These are phyloP conservation scores for Furcasterigmium sp. DNA, from an alignment of 2,329 filamentous ascomycete genomes.

Conservation along the genomic window DNA sequence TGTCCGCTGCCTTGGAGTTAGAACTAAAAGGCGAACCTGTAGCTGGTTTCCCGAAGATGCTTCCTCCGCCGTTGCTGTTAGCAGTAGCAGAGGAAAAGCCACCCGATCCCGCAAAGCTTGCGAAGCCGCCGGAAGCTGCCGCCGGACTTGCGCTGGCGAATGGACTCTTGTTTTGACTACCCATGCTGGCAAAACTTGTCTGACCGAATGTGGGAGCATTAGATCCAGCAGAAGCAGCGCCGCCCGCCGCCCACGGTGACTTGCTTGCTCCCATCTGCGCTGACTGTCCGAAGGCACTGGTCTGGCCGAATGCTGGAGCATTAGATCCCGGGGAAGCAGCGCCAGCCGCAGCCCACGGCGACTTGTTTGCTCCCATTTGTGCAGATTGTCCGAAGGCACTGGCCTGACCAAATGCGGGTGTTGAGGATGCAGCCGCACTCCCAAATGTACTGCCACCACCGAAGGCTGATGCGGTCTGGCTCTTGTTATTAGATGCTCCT, in stretches of 20 bases:
- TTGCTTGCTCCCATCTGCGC: slow-evolving; percentile 39
- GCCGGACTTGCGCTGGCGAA: slow-evolving; percentile 18
- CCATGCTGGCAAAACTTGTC: slow-evolving; percentile 39
- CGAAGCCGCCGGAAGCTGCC: slow-evolving; percentile 40
- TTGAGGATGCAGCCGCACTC: slow-evolving; percentile 24
- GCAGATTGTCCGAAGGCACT: slow-evolving; percentile 48
- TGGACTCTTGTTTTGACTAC: slow-evolving; percentile 24
- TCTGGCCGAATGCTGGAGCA: slow-evolving; percentile 47
- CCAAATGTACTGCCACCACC: slow-evolving; percentile 42
- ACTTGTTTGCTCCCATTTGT: slow-evolving; percentile 40
- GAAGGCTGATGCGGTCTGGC: slow-evolving; percentile 5
- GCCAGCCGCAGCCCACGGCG: slow-evolving; percentile 43
- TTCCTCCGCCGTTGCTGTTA: slow-evolving; percentile 25
- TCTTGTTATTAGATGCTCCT: background rate
- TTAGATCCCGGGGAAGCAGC: too few species aligned
- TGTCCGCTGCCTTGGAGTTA: slow-evolving; percentile 23
- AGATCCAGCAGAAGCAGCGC: slow-evolving; percentile 20
- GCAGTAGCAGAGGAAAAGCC: slow-evolving; percentile 48
- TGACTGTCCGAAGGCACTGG: slow-evolving; percentile 47
- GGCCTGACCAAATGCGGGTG: slow-evolving; percentile 45
- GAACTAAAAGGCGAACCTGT: slow-evolving; percentile 23
- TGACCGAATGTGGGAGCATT: slow-evolving; percentile 49
- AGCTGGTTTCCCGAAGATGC: slow-evolving; percentile 33
- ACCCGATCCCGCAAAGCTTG: slow-evolving; percentile 47
- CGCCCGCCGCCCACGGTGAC: slow-evolving; percentile 47